These are phyloP conservation scores for Penicillium crustosum DNA, from an alignment of 2,329 filamentous ascomycete genomes.

Conservation along the genomic window DNA sequence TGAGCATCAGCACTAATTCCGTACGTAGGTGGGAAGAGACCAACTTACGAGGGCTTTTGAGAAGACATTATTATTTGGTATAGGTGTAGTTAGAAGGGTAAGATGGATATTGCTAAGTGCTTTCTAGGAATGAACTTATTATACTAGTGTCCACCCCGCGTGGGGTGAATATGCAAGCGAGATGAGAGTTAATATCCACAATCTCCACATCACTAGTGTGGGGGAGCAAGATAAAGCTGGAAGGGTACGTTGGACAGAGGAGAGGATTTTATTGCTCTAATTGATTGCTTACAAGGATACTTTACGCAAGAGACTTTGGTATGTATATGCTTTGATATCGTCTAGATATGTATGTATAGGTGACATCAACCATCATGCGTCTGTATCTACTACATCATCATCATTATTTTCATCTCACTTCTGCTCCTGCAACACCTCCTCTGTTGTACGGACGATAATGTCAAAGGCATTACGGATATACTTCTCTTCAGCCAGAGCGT, in stretches of 20 bases:
- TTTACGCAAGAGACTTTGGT: no score
- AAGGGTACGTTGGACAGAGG: neutral
- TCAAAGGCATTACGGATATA: conserved; percentile 74
- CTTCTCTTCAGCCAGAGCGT: conserved; percentile 66
- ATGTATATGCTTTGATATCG: no score
- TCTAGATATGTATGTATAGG: neutral
- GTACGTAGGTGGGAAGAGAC: neutral
- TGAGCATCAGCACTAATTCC: neutral
- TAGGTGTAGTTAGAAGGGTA: neutral
- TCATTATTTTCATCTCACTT: neutral
- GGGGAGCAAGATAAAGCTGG: neutral
- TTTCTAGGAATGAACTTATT: neutral
- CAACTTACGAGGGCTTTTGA: conserved; percentile 6
- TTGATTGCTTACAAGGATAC: neutral
- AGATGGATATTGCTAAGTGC: neutral
- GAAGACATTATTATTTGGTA: neutral
- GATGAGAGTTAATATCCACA: neutral
- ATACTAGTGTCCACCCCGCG: neutral
- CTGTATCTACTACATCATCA: neutral
- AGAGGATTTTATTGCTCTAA: neutral
- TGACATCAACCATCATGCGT: neutral
- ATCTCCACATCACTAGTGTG: neutral
- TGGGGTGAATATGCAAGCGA: conserved; percentile 1
- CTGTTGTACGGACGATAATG: conserved; percentile 64
- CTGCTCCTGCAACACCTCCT: conserved; percentile 48